Conservation (phyloP, 148 eudicot species). For the Dianthus caryophyllus region DNA sequence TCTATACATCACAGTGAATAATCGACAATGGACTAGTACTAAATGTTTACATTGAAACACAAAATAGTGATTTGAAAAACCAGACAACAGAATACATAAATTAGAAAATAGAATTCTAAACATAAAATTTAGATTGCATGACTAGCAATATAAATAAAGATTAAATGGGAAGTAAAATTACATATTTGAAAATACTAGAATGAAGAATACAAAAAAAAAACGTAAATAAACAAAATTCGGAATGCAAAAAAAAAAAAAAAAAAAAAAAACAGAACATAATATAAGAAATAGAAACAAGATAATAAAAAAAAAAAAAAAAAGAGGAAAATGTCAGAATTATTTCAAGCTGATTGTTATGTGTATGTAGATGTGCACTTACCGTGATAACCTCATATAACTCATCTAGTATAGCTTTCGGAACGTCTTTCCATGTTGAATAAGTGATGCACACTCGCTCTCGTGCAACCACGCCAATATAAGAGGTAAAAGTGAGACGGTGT, state of each 20-base stretch:
- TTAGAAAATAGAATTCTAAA: too few relatives aligned
- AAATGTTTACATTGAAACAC: neutral
- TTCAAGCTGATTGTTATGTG: neutral
- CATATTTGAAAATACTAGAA: too few relatives aligned
- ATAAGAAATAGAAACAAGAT: too few relatives aligned
- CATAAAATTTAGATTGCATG: too few relatives aligned
- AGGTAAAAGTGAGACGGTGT: neutral
- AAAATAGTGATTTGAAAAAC: neutral
- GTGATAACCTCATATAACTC: neutral
- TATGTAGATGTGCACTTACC: neutral
- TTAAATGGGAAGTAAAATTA: too few relatives aligned
- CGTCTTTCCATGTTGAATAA: neutral
- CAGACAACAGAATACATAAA: too few relatives aligned
- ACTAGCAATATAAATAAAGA: too few relatives aligned
- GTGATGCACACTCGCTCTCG: neutral
- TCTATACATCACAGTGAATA: neutral
- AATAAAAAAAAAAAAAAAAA: too few relatives aligned
- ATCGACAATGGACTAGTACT: neutral
- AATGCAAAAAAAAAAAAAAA: too few relatives aligned
- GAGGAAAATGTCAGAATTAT: neutral
- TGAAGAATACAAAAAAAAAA: too few relatives aligned
- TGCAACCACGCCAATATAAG: conserved; percentile 1
- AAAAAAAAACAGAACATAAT: too few relatives aligned
- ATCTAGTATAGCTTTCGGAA: neutral
- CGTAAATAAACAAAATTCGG: too few relatives aligned